Evolutionary conservation across 768 basidiomycete genomes (phyloP).

Genomic region (Tylopilus plumbeoviolaceoides): DNA sequence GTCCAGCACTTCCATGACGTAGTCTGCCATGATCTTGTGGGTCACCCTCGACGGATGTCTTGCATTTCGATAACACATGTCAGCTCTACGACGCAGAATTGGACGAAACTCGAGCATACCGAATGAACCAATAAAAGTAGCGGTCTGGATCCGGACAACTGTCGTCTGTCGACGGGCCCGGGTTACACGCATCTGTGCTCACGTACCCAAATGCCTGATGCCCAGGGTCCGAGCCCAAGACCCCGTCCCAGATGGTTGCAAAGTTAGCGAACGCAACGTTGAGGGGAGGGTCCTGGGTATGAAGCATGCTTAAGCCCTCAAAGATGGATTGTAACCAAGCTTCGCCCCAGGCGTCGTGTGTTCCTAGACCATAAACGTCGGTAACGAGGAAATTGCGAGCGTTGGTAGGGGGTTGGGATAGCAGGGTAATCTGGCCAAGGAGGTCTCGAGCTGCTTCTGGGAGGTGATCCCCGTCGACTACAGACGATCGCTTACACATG

Average conservation of each 20-base stretch:
- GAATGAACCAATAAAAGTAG: conserved; percentile 50
- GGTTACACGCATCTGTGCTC: conserved; percentile 36
- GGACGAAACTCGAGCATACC: conserved; percentile 31
- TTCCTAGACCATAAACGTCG: conserved; percentile 49
- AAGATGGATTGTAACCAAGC: conserved; percentile 46
- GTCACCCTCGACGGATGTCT: conserved; percentile 52
- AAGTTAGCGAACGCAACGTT: conserved; percentile 47
- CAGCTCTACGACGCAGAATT: background rate
- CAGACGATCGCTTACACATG: background rate
- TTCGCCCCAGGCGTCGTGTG: conserved; percentile 38
- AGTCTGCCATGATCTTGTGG: conserved; percentile 51
- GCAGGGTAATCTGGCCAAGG: conserved; percentile 41
- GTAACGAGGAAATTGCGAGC: conserved; percentile 47
- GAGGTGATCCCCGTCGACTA: conserved; percentile 46
- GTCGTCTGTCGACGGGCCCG: conserved; percentile 31
- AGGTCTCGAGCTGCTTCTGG: conserved; percentile 41
- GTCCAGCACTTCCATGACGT: conserved; percentile 38
- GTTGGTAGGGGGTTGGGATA: conserved; percentile 48
- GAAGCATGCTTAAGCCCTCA: conserved; percentile 37
- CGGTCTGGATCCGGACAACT: conserved; percentile 42
- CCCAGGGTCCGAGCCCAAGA: conserved; percentile 42
- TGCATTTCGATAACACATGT: background rate
- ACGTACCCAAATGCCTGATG: conserved; percentile 46
- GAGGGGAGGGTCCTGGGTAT: conserved; percentile 24
- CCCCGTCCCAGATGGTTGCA: conserved; percentile 47